phyloP scores from a whole-genome alignment of 768 basidiomycete species.

The Lactifluus volemus region DNA sequence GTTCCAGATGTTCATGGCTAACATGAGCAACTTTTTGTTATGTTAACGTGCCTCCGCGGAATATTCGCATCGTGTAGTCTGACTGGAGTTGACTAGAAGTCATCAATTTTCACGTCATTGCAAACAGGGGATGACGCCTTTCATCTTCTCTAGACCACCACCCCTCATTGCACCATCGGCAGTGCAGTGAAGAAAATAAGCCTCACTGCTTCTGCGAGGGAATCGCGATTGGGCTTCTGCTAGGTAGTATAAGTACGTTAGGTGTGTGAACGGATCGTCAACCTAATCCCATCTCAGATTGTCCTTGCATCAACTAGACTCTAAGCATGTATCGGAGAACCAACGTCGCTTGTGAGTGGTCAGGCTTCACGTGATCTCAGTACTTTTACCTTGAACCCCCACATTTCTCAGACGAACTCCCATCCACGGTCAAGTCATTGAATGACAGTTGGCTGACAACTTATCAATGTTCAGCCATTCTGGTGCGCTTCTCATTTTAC shows the following conservation, averaged over 20 bases:
- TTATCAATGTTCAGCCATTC: slow-evolving; percentile 11
- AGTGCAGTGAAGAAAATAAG: neutral
- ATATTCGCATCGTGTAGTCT: neutral
- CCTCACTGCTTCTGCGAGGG: slow-evolving; percentile 4
- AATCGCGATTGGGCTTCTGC: neutral
- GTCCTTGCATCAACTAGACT: neutral
- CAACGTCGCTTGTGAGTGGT: slow-evolving; percentile 14
- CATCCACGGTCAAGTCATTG: slow-evolving; percentile 15
- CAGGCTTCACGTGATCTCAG: neutral
- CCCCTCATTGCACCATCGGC: neutral
- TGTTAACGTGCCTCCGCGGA: neutral
- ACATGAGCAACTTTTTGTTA: neutral
- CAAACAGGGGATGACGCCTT: neutral
- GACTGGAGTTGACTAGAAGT: neutral
- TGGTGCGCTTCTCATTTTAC: slow-evolving; percentile 5
- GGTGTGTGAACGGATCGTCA: too few relatives aligned
- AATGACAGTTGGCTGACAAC: slow-evolving; percentile 17
- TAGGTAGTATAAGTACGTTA: slow-evolving; percentile 2
- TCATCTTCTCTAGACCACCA: neutral
- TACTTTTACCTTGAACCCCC: neutral
- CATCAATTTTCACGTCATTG: neutral
- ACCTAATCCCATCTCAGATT: neutral
- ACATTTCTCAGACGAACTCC: slow-evolving; percentile 13
- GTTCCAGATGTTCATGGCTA: neutral
- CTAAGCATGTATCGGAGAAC: slow-evolving; percentile 6